A percentile compares a stretch with the other conserved stretches of the same genome.
Conservation (phyloP, 768 basidiomycete genomes). For the Psilocybe azurescens region DNA sequence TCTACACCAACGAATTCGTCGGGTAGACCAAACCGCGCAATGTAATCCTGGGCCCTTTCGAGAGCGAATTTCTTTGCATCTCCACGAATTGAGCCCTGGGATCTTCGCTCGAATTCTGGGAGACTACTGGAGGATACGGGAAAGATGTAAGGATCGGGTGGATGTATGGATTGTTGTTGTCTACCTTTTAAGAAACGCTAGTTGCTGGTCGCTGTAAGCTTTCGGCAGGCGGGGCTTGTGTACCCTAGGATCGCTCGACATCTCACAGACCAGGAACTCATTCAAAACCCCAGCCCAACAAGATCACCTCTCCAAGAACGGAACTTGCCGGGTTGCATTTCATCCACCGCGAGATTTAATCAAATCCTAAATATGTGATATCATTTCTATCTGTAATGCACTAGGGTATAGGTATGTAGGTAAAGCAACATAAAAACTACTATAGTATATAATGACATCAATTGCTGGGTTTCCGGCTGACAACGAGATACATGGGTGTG, state of each 20-base stretch:
- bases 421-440: conserved; percentile 9
- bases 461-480: conserved; percentile 60
- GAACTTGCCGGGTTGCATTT: conserved; percentile 39
- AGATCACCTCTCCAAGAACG: conserved; percentile 24
- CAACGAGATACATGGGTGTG: conserved; percentile 84
- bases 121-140: conserved; percentile 40
- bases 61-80: conserved; percentile 75
- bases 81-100: conserved; percentile 63
- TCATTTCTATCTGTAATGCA: conserved; percentile 9
- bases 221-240: conserved; percentile 69
- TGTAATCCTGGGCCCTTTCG: conserved; percentile 66
- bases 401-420: conserved; percentile 23
- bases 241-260: conserved; percentile 65
- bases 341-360: conserved; percentile 12
- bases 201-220: conserved; percentile 68
- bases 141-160: not conserved
- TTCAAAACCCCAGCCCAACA: conserved; percentile 26
- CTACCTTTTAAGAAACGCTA: conserved; percentile 59
- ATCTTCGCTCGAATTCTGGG: conserved; percentile 62
- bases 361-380: conserved; percentile 21
- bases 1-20: conserved; percentile 57
- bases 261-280: conserved; percentile 31
- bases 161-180: not conserved
- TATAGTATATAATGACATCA: conserved; percentile 23
- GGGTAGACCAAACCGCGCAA: conserved; percentile 61